phyloP scores from a whole-genome alignment of 2,329 filamentous ascomycete genomes.

The Penicillium sp. region DNA sequence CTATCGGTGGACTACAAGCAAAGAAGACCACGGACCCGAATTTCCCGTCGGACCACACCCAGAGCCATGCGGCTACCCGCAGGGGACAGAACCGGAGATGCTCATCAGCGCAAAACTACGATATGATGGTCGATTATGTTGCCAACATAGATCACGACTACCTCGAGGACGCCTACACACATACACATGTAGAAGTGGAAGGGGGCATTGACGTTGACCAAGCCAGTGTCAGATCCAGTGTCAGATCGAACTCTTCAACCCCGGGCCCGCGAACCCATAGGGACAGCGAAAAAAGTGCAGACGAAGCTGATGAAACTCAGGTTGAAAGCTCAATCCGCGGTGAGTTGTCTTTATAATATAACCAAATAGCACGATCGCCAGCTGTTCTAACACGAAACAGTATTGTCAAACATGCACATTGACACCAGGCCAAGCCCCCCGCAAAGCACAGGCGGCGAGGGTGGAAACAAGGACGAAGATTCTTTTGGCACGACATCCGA shows the following conservation, averaged over 20 bases:
- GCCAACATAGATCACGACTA: conserved; percentile 39
- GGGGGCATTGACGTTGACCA: conserved; percentile 3
- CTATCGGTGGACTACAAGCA: neutral
- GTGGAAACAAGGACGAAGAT: conserved; percentile 6
- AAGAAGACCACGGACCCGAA: neutral
- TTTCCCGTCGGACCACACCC: neutral
- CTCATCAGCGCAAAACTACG: conserved; percentile 50
- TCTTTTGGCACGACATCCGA: neutral
- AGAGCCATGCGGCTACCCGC: neutral
- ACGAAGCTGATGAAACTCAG: conserved; percentile 4
- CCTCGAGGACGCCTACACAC: conserved; percentile 1
- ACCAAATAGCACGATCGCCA: neutral
- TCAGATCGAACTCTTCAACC: neutral
- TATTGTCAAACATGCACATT: conserved; percentile 19
- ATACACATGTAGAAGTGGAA: conserved; percentile 9
- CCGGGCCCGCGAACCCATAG: too few relatives aligned
- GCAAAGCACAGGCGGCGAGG: conserved; percentile 13
- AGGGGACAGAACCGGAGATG: conserved; percentile 10
- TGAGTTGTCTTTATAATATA: neutral
- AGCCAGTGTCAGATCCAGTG: conserved; percentile 2
- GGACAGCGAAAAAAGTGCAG: neutral
- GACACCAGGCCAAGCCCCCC: conserved; percentile 11
- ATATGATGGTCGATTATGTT: conserved; percentile 41
- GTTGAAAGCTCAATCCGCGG: conserved; percentile 18
- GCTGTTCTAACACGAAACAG: conserved; percentile 11